phyloP scores from a whole-genome alignment of 2,329 filamentous ascomycete genomes.

The Thermomyces lanuginosus region DNA sequence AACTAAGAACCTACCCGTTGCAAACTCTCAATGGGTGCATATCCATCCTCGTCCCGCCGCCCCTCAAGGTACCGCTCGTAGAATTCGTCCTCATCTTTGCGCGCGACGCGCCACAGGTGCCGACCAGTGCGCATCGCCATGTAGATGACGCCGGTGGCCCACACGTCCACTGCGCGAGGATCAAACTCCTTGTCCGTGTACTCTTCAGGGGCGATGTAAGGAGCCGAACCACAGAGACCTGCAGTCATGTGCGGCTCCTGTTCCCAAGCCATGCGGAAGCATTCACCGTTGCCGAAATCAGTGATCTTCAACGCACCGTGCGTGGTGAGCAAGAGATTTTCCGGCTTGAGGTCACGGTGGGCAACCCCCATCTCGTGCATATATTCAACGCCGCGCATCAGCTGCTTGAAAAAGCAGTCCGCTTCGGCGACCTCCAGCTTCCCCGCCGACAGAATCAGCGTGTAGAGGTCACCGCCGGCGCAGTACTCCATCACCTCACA shows the following conservation, averaged over 20 bases:
- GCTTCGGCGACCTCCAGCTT: constrained; percentile 81
- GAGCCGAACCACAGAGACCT: constrained; percentile 86
- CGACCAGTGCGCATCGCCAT: constrained; percentile 98
- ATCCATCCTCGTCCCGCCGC: constrained; percentile 83
- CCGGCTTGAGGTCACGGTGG: constrained; percentile 89
- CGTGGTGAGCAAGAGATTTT: constrained; percentile 85
- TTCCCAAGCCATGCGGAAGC: constrained; percentile 99
- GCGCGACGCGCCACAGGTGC: constrained; percentile 92
- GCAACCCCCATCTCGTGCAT: constrained; percentile 99
- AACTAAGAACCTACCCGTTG: constrained; percentile 56
- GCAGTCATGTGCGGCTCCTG: constrained; percentile 97
- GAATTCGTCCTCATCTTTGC: constrained; percentile 94
- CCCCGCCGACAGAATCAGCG: constrained; percentile 72
- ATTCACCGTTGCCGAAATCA: constrained; percentile 96
- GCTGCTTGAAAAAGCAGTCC: constrained; percentile 97
- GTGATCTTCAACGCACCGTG: constrained; percentile 92
- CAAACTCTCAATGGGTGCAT: constrained; percentile 86
- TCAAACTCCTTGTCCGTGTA: constrained; percentile 94
- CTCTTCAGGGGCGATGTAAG: constrained; percentile 94
- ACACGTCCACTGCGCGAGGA: constrained; percentile 90
- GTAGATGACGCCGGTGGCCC: constrained; percentile 97
- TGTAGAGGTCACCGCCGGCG: constrained; percentile 89
- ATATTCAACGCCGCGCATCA: constrained; percentile 98
- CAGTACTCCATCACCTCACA: constrained; percentile 99
- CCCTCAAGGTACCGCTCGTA: constrained; percentile 89